Base-by-base conservation (phyloP, 1,284 basidiomycete genomes). In the Cutaneotrichosporon sp. region DNA sequence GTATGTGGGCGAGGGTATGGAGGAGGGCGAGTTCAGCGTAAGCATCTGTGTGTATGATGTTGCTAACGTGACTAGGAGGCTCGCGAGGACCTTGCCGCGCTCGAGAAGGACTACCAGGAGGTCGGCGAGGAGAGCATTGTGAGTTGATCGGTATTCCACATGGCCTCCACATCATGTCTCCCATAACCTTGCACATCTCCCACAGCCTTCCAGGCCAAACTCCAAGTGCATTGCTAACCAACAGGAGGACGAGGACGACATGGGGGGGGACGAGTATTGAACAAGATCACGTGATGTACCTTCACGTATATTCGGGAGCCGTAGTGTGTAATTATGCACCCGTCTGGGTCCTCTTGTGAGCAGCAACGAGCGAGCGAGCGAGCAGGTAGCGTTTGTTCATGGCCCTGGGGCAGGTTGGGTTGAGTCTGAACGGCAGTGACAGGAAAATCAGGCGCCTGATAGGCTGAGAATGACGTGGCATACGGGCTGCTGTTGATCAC, bases 1-100 rank as follows among this genome's bases (percentile, higher is more conserved):
- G 79, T 96, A 95, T 74, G 91, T 93, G 69, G 94, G 94, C 72
- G 94, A 97, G 82, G 95, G 95, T 83, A 98, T 97, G 95, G 95
- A 97, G 82, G 95, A 97, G 84, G 94, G 95, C 79, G 95, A 98
- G 83, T 97, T 97, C 84, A 93, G 91, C 57, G 95, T 97, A 84
- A 95, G 94, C 34, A 90, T 94, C 72, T 14, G 14, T 8, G 5
- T 8, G 14, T 31, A 11, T 53, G 8, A 93, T 97, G 21, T 30
- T 56, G n/a, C 38, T 42, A 21, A 63, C 56, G 96, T 97, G 84
- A 93, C 91, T 56, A 46, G 42, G 95, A 97, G 84, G 95, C 94
- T 32, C 90, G 95, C 72, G 95, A 97, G 83, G 95, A 97, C 81
- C 88, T 97, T 65, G 95, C 95, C 47, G 95, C 95, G 16, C 87